A percentile compares a stretch with the other conserved stretches of the same genome.
These are phyloP conservation scores for Breviolum minutum DNA, from an alignment of 73 alveolate species.

Conservation along the genomic window DNA sequence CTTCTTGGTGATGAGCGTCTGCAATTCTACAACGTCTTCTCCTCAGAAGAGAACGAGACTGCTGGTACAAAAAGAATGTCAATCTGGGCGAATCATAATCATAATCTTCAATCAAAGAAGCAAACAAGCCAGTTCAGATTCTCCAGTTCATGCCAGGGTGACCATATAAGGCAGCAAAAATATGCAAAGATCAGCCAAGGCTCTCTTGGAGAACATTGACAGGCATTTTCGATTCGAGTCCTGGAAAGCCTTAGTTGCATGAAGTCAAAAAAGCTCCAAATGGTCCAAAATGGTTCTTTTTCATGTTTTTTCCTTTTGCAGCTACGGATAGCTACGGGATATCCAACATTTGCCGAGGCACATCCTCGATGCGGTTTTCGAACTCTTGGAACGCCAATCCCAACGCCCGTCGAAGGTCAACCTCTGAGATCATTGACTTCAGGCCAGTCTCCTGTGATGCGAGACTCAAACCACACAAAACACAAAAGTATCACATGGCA, in stretches of 20 bases:
- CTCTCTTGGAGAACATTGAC: slow-evolving; percentile 47
- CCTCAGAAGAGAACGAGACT: no score
- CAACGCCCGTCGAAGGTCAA: slow-evolving; percentile 72
- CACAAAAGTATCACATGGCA: not conserved
- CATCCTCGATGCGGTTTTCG: slow-evolving; percentile 86
- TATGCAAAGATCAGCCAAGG: not conserved
- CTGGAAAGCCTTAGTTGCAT: slow-evolving; percentile 35
- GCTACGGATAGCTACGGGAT: no score
- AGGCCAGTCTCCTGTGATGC: slow-evolving; percentile 52
- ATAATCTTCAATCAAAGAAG: not conserved
- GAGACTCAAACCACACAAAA: not conserved
- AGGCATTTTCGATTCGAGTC: slow-evolving; percentile 64
- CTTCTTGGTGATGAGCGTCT: slow-evolving; percentile 62
- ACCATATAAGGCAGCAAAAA: no score
- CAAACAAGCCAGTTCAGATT: not conserved
- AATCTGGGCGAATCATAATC: no score
- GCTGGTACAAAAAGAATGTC: not conserved
- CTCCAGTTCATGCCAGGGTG: not conserved
- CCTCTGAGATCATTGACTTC: slow-evolving; percentile 72
- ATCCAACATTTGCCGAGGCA: not conserved
- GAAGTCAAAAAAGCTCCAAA: not conserved
- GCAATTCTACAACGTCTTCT: slow-evolving; percentile 35
- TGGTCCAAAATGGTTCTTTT: not conserved
- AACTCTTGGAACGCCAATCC: slow-evolving; percentile 90
- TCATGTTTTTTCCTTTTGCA: not conserved